Percentiles rank a stretch among this genome's conserved stretches.
These are phyloP conservation scores for Lasiosphaeria ovina DNA, from an alignment of 495 filamentous ascomycete species.

Conservation along the genomic window DNA sequence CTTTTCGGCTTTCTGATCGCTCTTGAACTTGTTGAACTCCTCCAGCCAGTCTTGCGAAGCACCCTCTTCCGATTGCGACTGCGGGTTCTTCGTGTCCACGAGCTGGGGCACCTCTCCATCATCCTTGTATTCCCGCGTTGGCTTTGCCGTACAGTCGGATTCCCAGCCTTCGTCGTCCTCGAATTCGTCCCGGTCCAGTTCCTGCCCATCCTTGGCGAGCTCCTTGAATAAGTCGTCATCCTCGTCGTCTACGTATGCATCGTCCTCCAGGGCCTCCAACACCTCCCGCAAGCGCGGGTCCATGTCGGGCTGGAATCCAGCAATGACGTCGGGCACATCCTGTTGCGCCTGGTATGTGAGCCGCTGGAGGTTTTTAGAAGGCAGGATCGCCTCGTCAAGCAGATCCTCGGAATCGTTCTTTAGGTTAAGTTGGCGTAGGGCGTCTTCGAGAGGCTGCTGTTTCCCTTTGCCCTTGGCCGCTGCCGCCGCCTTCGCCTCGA, in stretches of 20 bases:
- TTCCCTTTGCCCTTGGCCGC: slow-evolving; percentile 68
- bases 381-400: slow-evolving; percentile 66
- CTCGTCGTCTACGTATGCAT: slow-evolving; percentile 87
- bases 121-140: slow-evolving; percentile 46
- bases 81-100: slow-evolving; percentile 37
- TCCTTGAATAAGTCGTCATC: slow-evolving; percentile 76
- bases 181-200: slow-evolving; percentile 51
- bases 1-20: slow-evolving; percentile 56
- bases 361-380: slow-evolving; percentile 67
- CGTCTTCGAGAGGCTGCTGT: slow-evolving; percentile 73
- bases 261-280: slow-evolving; percentile 91
- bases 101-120: slow-evolving; percentile 51
- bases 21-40: slow-evolving; percentile 89
- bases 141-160: slow-evolving; percentile 87
- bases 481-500: slow-evolving; percentile 67
- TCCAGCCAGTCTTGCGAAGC: slow-evolving; percentile 71
- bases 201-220: slow-evolving; percentile 69
- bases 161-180: slow-evolving; percentile 86
- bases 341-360: slow-evolving; percentile 90
- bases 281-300: slow-evolving; percentile 90
- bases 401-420: slow-evolving; percentile 56
- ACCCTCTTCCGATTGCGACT: slow-evolving; percentile 44
- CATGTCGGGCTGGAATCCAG: slow-evolving; percentile 97
- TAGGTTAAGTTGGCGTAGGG: slow-evolving; percentile 64
- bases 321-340: slow-evolving; percentile 83